Evolutionary conservation across 371 early-diverging fungal genomes (phyloP).

Genomic region (Apophysomyces variabilis): DNA sequence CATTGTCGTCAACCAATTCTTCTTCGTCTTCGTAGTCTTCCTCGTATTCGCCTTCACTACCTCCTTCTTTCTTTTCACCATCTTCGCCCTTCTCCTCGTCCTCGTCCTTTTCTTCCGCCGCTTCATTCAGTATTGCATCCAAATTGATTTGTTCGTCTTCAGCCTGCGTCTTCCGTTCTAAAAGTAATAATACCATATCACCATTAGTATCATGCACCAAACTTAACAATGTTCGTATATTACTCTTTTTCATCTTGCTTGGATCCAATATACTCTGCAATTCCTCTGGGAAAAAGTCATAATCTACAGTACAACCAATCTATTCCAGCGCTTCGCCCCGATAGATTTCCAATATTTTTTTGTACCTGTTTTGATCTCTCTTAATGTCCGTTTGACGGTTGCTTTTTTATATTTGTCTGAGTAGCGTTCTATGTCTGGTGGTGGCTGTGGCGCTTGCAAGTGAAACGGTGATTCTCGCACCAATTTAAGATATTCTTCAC

Average conservation of each 20-base stretch:
- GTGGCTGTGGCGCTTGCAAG: conserved; percentile 39
- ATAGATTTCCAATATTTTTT: neutral
- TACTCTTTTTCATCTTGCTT: conserved; percentile 44
- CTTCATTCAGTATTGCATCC: conserved; percentile 41
- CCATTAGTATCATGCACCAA: neutral
- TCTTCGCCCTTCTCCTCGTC: conserved; percentile 30
- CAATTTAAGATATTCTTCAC: conserved; percentile 33
- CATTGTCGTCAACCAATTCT: conserved; percentile 55
- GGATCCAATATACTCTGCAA: conserved; percentile 50
- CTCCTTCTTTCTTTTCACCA: conserved; percentile 38
- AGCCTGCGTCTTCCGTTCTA: conserved; percentile 31
- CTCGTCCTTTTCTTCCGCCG: conserved; percentile 33
- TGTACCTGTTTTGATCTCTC: conserved; percentile 51
- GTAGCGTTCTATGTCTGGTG: conserved; percentile 53
- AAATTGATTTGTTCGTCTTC: conserved; percentile 25
- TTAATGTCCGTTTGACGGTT: conserved; percentile 31
- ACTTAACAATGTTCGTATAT: conserved; percentile 4
- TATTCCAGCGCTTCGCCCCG: no score
- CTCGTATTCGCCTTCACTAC: conserved; percentile 26
- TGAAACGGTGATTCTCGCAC: conserved; percentile 46
- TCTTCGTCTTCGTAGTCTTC: conserved; percentile 59
- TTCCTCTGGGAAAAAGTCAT: conserved; percentile 58
- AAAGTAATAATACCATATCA: neutral
- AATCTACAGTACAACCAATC: conserved; percentile 25
- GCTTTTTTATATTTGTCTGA: conserved; percentile 48